phyloP scores from a whole-genome alignment of 768 basidiomycete genomes.

The Boletus huronensis region DNA sequence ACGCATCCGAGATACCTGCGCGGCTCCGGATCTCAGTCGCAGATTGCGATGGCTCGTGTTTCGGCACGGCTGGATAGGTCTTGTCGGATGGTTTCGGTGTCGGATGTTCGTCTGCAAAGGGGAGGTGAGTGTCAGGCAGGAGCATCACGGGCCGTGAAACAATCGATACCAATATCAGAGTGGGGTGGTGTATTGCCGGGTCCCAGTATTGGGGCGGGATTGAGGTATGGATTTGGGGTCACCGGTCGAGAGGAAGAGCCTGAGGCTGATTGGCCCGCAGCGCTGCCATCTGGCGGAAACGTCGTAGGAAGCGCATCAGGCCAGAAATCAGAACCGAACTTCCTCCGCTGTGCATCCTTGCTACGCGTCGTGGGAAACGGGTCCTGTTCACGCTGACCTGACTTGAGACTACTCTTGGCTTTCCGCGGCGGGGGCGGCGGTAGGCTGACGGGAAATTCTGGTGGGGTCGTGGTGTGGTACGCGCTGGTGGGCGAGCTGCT shows the following conservation, averaged over 20 bases:
- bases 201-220: slow-evolving; percentile 31
- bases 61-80: neutral
- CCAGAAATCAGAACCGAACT: slow-evolving; percentile 25
- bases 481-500: slow-evolving; percentile 23
- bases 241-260: slow-evolving; percentile 17
- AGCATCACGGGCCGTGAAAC: neutral
- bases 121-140: neutral
- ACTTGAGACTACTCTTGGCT: slow-evolving; percentile 11
- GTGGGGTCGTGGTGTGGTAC: slow-evolving; percentile 4
- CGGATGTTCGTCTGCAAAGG: slow-evolving; percentile 11
- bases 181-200: slow-evolving; percentile 5
- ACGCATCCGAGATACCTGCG: slow-evolving; percentile 1
- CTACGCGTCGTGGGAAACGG: slow-evolving; percentile 8
- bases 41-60: neutral
- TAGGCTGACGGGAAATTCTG: slow-evolving; percentile 25
- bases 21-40: slow-evolving; percentile 6
- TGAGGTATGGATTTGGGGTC: slow-evolving; percentile 36
- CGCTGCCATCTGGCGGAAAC: neutral
- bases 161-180: slow-evolving; percentile 14
- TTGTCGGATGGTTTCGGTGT: slow-evolving; percentile 11
- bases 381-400: slow-evolving; percentile 16
- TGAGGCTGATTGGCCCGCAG: slow-evolving; percentile 1
- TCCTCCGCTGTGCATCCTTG: slow-evolving; percentile 17
- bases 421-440: slow-evolving; percentile 36
- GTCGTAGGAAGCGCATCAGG: slow-evolving; percentile 14